Conservation (phyloP, 129 eudicot species). For the sunflower (Helianthus annuus) region DNA sequence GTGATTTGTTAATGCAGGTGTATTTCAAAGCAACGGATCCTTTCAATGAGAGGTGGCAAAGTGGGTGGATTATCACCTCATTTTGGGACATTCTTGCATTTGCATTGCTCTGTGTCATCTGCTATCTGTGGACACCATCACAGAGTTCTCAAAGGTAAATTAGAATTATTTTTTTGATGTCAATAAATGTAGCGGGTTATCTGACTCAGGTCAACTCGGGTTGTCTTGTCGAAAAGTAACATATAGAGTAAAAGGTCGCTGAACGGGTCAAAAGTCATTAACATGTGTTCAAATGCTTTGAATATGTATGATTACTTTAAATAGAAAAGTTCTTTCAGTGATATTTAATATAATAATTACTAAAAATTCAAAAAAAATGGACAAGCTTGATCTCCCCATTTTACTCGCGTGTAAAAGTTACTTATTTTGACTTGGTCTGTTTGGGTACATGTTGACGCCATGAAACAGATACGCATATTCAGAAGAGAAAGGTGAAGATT, state of each 20-base stretch:
- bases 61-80: constrained; percentile 94
- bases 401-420: too few relatives aligned
- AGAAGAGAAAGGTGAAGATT: constrained; percentile 65
- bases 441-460: too few relatives aligned
- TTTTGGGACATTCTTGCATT: constrained; percentile 99
- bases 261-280: background rate
- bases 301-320: too few relatives aligned
- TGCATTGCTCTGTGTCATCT: constrained; percentile 79
- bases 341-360: too few relatives aligned
- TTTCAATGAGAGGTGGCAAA: constrained; percentile 98
- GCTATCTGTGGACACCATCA: constrained; percentile 99
- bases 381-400: too few relatives aligned
- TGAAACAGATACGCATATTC: constrained; percentile 77
- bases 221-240: background rate
- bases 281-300: background rate
- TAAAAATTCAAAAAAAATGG: too few relatives aligned
- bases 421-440: too few relatives aligned
- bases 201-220: background rate
- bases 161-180: background rate
- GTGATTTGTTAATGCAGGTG: constrained; percentile 53
- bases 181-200: background rate
- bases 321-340: too few relatives aligned
- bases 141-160: constrained; percentile 86
- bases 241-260: background rate
- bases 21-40: constrained; percentile 99